These are phyloP conservation scores for Termitomyces sp. DNA, from an alignment of 768 basidiomycete genomes.

Conservation along the genomic window DNA sequence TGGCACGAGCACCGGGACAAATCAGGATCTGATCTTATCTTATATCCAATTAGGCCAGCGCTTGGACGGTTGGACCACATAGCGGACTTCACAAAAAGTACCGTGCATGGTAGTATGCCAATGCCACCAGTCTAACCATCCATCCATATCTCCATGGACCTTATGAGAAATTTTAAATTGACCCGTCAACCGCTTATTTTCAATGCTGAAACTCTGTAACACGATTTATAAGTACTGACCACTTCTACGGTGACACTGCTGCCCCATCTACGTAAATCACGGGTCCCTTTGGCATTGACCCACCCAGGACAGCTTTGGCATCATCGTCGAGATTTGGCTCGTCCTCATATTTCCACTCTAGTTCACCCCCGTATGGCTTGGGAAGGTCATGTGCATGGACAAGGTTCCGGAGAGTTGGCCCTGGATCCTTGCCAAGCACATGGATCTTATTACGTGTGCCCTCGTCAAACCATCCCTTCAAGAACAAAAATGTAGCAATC, in stretches of 20 bases:
- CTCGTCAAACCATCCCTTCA: slow-evolving; percentile 75
- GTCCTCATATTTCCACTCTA: slow-evolving; percentile 69
- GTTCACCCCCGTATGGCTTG: slow-evolving; percentile 65
- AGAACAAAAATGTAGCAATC: neutral
- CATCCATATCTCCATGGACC: too few species aligned
- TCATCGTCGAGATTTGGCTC: slow-evolving; percentile 62
- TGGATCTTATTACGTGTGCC: slow-evolving; percentile 75
- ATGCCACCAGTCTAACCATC: too few species aligned
- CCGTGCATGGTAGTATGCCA: too few species aligned
- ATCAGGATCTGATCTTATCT: neutral
- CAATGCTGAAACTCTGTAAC: neutral
- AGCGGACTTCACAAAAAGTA: too few species aligned
- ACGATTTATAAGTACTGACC: too few species aligned
- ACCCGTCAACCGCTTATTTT: neutral
- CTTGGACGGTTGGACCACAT: neutral
- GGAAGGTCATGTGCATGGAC: slow-evolving; percentile 51
- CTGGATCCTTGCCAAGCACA: slow-evolving; percentile 62
- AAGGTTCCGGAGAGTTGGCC: slow-evolving; percentile 45
- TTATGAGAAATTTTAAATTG: neutral
- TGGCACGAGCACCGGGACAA: neutral
- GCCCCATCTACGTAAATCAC: slow-evolving; percentile 44
- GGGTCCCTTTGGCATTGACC: slow-evolving; percentile 54
- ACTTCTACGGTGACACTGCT: too few species aligned
- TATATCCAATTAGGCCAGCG: too few species aligned
- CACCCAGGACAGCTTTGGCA: slow-evolving; percentile 38